A percentile compares a stretch with the other conserved stretches of the same genome.
Evolutionary conservation across 257 asterid genomes (phyloP).

Genomic region (Thymus mandschuricus): DNA sequence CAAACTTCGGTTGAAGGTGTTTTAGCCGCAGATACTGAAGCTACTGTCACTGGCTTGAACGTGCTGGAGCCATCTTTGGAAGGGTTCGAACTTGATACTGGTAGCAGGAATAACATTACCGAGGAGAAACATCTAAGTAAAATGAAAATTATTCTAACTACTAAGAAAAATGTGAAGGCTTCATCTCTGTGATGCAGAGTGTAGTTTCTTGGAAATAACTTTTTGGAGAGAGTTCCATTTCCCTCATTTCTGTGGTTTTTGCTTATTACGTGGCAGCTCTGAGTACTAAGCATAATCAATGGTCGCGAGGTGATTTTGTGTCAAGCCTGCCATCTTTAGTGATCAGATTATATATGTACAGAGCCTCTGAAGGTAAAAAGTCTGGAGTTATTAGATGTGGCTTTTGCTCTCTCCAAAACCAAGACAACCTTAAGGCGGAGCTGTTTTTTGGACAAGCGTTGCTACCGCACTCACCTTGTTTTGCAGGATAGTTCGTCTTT

Average conservation of each 20-base stretch:
- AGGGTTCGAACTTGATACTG: conserved; percentile 22
- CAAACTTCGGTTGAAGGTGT: conserved; percentile 29
- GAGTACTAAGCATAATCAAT: not conserved
- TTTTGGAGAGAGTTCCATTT: not conserved
- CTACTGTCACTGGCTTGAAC: conserved; percentile 29
- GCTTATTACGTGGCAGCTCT: not conserved
- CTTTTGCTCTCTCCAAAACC: not conserved
- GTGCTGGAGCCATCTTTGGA: conserved; percentile 33
- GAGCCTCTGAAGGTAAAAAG: not conserved
- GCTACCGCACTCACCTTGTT: conserved; percentile 3
- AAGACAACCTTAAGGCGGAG: conserved; percentile 2
- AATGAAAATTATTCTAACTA: conserved; percentile 27
- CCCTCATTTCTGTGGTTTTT: conserved; percentile 9
- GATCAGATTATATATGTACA: not conserved
- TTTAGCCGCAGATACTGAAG: conserved; percentile 25
- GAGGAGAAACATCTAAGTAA: conserved; percentile 18
- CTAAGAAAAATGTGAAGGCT: conserved; percentile 21
- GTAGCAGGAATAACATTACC: conserved; percentile 10
- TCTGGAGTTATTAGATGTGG: not conserved
- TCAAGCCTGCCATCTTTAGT: not conserved
- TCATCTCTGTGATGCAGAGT: conserved; percentile 30
- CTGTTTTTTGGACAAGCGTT: conserved; percentile 16
- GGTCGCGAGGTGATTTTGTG: conserved; percentile 24
- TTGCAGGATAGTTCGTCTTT: conserved; percentile 1
- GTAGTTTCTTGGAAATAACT: not conserved